Conservation (phyloP, 768 basidiomycete species). For the Pleurotus platypus region DNA sequence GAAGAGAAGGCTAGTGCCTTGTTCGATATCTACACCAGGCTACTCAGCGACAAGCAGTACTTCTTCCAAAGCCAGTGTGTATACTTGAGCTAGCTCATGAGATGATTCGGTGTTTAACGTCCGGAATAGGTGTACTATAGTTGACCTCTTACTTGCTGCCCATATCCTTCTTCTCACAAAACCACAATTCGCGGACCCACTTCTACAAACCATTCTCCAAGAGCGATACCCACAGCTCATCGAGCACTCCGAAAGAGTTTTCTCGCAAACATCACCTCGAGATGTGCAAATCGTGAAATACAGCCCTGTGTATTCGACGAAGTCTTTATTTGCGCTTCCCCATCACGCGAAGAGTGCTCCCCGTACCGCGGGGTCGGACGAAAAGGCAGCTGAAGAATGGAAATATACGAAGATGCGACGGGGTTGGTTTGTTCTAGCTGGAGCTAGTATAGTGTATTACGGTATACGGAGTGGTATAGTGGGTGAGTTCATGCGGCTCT, state of each 20-base stretch:
- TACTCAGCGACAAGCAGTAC: constrained; percentile 48
- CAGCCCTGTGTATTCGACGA: constrained; percentile 23
- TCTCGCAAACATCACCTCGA: constrained; percentile 19
- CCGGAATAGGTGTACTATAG: constrained; percentile 46
- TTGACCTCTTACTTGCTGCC: constrained; percentile 67
- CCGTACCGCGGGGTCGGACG: constrained; percentile 11
- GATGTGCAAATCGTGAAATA: constrained; percentile 15
- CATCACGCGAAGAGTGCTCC: neutral
- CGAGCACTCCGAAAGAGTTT: constrained; percentile 54
- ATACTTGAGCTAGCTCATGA: too few species aligned
- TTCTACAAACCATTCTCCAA: constrained; percentile 49
- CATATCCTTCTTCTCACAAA: constrained; percentile 59
- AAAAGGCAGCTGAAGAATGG: constrained; percentile 36
- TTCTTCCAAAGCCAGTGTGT: constrained; percentile 48
- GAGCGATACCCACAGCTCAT: constrained; percentile 56
- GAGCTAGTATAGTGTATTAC: constrained; percentile 40
- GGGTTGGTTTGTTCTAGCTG: constrained; percentile 46
- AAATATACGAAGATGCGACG: constrained; percentile 46
- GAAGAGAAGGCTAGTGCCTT: constrained; percentile 52
- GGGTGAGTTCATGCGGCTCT: neutral
- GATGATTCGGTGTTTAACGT: neutral
- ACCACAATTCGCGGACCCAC: constrained; percentile 59
- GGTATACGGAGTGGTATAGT: constrained; percentile 13
- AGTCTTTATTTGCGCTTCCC: constrained; percentile 35
- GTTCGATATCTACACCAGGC: constrained; percentile 55